Evolutionary conservation across 345 rosid genomes (phyloP), one percentile per base, ranked within the genome.

Genomic region (Carallia brachiata): DNA sequence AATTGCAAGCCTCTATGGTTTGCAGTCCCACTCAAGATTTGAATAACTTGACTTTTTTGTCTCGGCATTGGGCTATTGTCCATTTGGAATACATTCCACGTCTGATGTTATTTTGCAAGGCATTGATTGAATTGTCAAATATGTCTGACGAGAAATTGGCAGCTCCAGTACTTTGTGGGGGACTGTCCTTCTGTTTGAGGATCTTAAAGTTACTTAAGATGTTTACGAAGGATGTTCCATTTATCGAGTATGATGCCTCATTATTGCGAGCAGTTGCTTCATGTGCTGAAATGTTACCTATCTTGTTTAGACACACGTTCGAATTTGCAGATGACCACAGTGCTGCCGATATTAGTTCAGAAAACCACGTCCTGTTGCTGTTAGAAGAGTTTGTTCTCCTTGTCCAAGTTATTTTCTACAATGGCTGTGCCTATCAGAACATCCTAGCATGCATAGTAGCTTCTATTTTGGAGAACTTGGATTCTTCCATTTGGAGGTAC

Each of bases 351-450:
- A 88, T 90, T 74, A 85, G 80, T 78, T 80, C 84, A 68, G 99
- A 92, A 84, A 84, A 79, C 75, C 87, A 89, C 71, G 78, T 86
- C 63, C 79, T 89, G 64, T 82, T 74, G 53, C 76, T 90, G 48
- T 70, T 87, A 79, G 99, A 95, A 80, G 99, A 89, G 77, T 95
- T 89, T 82, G 87, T 92, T 75, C 88, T 79, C 76, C 86, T 92
- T 74, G 84, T 86, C 76, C 92, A 84, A 78, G 78, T 78, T 80
- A 82, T 84, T 75, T 92, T 86, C 80, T 74, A 92, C 81, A 81
- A 82, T 77, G 79, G 88, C 68, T 62, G 80, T 72, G 77, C 79
- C 67, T 84, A 75, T 73, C 88, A 81, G 73, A 92, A 90, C 81
- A 77, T 92, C 53, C 85, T 85, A 81, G 92, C 86, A 68, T 92